Evolutionary conservation across 139 green algal species (phyloP), one percentile per base, ranked within the genome.

Genomic region (Chlorella sorokiniana): DNA sequence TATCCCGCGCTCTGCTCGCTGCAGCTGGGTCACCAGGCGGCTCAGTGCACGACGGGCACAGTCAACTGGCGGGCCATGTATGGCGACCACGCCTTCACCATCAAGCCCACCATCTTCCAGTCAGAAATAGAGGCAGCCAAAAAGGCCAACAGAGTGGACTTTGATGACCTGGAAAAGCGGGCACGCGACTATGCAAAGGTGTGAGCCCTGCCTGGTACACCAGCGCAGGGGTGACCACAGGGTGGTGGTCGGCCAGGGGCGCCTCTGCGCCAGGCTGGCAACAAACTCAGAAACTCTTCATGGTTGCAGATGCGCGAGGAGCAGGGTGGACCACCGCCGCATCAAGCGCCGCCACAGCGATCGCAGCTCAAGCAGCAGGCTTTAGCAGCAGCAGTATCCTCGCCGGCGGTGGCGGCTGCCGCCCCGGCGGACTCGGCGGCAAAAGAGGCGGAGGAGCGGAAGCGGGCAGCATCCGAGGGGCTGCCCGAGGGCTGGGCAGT

Each of bases 1-100:
- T n/a, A n/a, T n/a, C n/a, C n/a, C n/a, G n/a, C n/a, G n/a, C n/a
- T n/a, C n/a, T n/a, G n/a, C n/a, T n/a, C 67, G 31, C 0, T 76
- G 64, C 89, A 97, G 93, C 70, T 98, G 16, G 94, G 94, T 14
- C 94, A 98, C 85, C 93, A 96, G 84, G 94, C 94, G 18, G 91
- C 89, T 2, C 83, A 95, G 8, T 98, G 94, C 84, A 93, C 94
- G 3, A 93, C 89, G n/a, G 94, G 94, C 42, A 98, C 93, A 16
- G 92, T 98, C 51, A 95, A 97, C 83, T 98, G 95, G 95, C 88
- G 91, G 35, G 84, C 91, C 9, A 94, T 96, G 37, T 97, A 96
- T 69, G 94, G 94, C 4, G 92, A 97, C 23, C 86, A 95, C 3
- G 87, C 92, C 0, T 98, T 98, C 78, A 56, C 89, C 29, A 44